Conservation (phyloP, 116 monocot species). For the Iris pallida region DNA sequence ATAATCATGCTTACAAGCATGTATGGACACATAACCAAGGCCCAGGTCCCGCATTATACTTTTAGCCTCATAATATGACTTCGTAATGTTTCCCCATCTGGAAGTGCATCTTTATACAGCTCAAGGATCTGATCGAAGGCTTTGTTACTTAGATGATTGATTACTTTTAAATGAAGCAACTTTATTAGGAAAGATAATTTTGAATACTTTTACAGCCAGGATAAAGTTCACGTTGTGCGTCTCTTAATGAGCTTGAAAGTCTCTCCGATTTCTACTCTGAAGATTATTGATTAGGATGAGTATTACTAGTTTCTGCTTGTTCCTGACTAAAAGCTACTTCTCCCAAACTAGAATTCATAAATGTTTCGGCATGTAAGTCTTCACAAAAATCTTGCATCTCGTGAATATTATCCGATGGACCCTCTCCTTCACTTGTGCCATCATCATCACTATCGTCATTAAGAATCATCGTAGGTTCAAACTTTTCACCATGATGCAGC, state of each 20-base stretch:
- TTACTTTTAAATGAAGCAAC: background rate
- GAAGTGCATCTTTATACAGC: background rate
- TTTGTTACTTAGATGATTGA: background rate
- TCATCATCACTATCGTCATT: background rate
- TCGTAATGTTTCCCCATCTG: background rate
- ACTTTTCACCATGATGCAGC: background rate
- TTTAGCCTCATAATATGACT: background rate
- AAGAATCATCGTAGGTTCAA: background rate
- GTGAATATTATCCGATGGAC: too few relatives aligned
- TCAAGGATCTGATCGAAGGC: background rate
- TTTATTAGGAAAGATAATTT: background rate
- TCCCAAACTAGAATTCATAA: background rate
- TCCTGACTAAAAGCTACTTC: background rate
- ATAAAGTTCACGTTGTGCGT: background rate
- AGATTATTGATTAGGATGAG: background rate
- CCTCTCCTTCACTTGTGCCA: too few relatives aligned
- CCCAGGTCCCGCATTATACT: background rate
- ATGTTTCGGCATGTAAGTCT: background rate
- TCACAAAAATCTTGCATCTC: too few relatives aligned
- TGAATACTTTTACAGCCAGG: background rate
- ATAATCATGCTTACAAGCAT: slow-evolving; percentile 1
- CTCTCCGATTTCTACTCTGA: background rate
- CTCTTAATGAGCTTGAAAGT: background rate
- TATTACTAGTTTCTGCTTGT: background rate
- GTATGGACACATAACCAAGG: background rate